Percentiles rank a stretch among this genome's conserved stretches.
Evolutionary conservation across 148 eudicot genomes (phyloP).

Genomic region (Diospyros lotus): DNA sequence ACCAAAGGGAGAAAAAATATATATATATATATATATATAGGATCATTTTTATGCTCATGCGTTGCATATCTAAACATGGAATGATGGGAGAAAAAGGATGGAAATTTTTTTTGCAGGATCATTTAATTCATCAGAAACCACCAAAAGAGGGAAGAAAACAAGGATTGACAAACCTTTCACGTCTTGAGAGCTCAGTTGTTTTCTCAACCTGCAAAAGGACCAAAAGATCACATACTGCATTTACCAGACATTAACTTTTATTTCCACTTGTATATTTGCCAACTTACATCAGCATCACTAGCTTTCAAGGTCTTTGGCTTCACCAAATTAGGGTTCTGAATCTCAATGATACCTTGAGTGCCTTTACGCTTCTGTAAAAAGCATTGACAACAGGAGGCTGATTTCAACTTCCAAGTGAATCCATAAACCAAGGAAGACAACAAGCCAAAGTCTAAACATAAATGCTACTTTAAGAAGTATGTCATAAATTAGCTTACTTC

Average conservation of each 20-base stretch:
- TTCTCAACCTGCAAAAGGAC: constrained; percentile 62
- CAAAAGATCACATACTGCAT: neutral
- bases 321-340: constrained; percentile 83
- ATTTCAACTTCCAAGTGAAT: neutral
- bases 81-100: neutral
- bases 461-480: neutral
- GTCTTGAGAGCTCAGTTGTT: constrained; percentile 84
- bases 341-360: constrained; percentile 76
- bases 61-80: neutral
- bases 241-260: neutral
- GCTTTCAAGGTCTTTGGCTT: constrained; percentile 83
- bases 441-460: neutral
- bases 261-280: neutral
- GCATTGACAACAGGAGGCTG: constrained; percentile 12
- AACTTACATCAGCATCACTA: constrained; percentile 73
- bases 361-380: constrained; percentile 66
- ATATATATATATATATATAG: too few relatives aligned
- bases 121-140: neutral
- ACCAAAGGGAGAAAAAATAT: too few relatives aligned
- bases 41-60: neutral
- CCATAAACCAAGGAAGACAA: neutral
- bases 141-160: neutral
- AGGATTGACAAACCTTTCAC: constrained; percentile 70
- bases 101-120: neutral
- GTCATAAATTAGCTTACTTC: constrained; percentile 32